Evolutionary conservation across 2,329 filamentous ascomycete genomes (phyloP), one percentile per base, ranked within the genome.

Genomic region (Pyrenochaeta sp.): DNA sequence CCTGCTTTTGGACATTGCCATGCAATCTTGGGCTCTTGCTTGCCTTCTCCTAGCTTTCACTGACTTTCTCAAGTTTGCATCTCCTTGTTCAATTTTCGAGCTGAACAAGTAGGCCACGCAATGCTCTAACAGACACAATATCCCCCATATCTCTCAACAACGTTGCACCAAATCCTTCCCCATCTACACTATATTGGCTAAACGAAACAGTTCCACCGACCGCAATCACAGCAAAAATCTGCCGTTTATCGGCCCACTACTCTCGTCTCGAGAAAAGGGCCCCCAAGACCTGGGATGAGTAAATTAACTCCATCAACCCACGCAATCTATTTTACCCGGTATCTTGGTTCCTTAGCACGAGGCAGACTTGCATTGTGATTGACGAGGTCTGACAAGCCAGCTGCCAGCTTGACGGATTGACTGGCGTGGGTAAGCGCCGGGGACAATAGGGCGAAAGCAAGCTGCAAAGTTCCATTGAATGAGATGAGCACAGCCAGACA

Each of bases 311-410:
- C 56, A 54, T 54, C 27, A 34, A 34, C 44, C 47, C 39, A 42
- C n/a, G 24, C 48, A 54, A 39, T 22, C 13, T 44, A 50, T 47
- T 58, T 50, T 55, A 61, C 57, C 62, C 55, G 47, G 45, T 34
- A 49, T 10, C 32, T 34, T 43, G 62, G 57, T 37, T 39, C 19
- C 47, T 36, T 52, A 56, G 54, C 48, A 56, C 48, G 54, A 58
- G 58, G 58, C 55, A 61, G 50, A 59, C 46, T 53, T 36, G 55
- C 54, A 37, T 54, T 54, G 12, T 65, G 55, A 61, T 61, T 63
- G 60, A 51, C 44, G 40, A 54, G 48, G 51, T 59, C 61, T 51
- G 32, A 52, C 37, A 47, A 40, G 19, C 15, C 9, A 19, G 19
- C 19, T 19, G 19, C 10, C 30, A 30, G 28, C 28, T 25, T 15